Percentiles rank a stretch among this genome's conserved stretches.
Evolutionary conservation across 1,284 basidiomycete species (phyloP).

Genomic region (Apiotrichum sp.): DNA sequence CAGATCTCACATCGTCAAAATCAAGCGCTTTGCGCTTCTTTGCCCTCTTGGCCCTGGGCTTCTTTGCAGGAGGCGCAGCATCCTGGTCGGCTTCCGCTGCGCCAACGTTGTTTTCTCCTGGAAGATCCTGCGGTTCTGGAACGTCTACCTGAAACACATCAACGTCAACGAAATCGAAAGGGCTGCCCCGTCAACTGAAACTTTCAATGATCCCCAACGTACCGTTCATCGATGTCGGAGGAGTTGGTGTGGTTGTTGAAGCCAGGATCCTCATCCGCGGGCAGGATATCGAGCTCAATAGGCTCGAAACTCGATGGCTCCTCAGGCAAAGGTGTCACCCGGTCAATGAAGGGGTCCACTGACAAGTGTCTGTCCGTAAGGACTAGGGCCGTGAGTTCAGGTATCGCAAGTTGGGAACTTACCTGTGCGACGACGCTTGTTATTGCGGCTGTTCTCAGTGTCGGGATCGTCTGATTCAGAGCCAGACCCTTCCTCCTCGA

Average conservation of each 20-base stretch:
- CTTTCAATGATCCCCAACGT: no score
- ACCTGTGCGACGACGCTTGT: not conserved
- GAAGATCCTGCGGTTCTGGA: no score
- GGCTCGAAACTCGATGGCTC: not conserved
- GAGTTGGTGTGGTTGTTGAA: no score
- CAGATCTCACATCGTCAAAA: slow-evolving; percentile 16
- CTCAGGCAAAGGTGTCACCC: not conserved
- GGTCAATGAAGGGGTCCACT: not conserved
- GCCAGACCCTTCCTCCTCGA: not conserved
- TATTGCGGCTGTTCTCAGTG: not conserved
- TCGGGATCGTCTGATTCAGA: not conserved
- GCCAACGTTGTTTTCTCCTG: no score
- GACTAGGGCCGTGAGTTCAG: no score
- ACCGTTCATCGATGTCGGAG: no score
- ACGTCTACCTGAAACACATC: no score
- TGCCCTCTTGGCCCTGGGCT: slow-evolving; percentile 8
- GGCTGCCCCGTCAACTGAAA: no score
- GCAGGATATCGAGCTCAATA: not conserved
- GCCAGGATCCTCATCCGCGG: no score
- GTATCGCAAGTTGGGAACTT: not conserved
- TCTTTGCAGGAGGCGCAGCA: not conserved
- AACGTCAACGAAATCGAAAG: no score
- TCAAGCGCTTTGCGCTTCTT: slow-evolving; percentile 11
- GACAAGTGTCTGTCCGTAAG: no score
- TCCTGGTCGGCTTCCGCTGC: not conserved